A percentile compares a stretch with the other conserved stretches of the same genome.
Evolutionary conservation across 148 eudicot species (phyloP).

Genomic region (Polygonum maritimum): DNA sequence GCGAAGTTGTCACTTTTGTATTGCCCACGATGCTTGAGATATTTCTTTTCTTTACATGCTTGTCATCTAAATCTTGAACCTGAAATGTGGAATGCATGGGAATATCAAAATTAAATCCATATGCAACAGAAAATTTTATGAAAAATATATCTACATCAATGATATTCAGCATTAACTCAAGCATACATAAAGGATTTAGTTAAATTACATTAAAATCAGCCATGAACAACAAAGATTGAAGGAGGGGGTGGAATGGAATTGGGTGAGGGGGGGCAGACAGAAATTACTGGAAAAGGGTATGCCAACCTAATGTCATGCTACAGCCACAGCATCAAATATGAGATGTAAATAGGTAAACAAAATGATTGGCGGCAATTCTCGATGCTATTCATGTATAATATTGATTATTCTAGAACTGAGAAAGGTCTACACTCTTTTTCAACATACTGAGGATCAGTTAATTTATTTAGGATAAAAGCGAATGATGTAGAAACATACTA

Average conservation of each 20-base stretch:
- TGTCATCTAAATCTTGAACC: conserved; percentile 35
- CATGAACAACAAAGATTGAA: neutral
- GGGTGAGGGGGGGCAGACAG: neutral
- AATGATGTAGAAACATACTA: neutral
- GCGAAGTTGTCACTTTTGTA: conserved; percentile 35
- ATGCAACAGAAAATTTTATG: neutral
- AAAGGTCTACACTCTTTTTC: neutral
- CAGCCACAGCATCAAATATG: neutral
- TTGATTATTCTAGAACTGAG: neutral
- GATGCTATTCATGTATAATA: neutral
- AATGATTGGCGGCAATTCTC: neutral
- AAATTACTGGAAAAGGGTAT: neutral
- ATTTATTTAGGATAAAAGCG: neutral
- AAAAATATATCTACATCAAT: neutral
- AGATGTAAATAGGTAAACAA: neutral
- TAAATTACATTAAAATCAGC: neutral
- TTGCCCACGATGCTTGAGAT: conserved; percentile 34
- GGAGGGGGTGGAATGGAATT: neutral
- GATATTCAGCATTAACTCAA: neutral
- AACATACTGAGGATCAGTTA: neutral
- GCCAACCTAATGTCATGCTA: neutral
- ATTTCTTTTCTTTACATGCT: conserved; percentile 30
- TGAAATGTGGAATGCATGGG: conserved; percentile 3
- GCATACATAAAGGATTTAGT: neutral
- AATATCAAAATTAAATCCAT: neutral